These are phyloP conservation scores for Alternaria brassicae DNA, from an alignment of 2,329 filamentous ascomycete species.

Conservation along the genomic window DNA sequence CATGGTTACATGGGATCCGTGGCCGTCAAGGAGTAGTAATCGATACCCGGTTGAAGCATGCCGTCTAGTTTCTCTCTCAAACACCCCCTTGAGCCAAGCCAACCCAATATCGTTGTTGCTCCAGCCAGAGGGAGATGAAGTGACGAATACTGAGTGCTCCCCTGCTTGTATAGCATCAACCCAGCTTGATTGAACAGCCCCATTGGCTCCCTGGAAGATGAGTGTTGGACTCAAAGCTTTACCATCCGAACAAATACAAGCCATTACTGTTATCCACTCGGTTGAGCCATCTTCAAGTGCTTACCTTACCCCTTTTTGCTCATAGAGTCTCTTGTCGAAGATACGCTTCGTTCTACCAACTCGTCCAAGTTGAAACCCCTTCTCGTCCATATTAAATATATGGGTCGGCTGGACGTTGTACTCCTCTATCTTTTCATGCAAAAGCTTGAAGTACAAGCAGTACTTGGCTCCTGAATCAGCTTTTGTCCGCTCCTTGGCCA, in stretches of 20 bases:
- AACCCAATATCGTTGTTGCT: constrained; percentile 20
- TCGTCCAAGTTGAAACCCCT: too few species aligned
- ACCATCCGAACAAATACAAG: constrained; percentile 22
- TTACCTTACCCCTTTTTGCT: not conserved
- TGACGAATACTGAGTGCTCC: not conserved
- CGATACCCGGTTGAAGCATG: not conserved
- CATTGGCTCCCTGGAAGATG: not conserved
- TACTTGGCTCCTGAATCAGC: constrained; percentile 29
- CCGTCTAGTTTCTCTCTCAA: constrained; percentile 7
- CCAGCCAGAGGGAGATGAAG: constrained; percentile 11
- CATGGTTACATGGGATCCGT: constrained; percentile 8
- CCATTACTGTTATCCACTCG: constrained; percentile 16
- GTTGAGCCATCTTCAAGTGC: constrained; percentile 11
- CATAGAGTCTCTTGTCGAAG: not conserved
- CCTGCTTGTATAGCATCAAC: not conserved
- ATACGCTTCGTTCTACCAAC: constrained; percentile 13
- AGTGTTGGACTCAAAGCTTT: constrained; percentile 1
- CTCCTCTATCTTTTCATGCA: not conserved
- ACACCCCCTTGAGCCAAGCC: constrained; percentile 21
- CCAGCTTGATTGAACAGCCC: constrained; percentile 6
- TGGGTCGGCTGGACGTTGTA: not conserved
- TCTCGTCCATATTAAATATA: constrained; percentile 4
- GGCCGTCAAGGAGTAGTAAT: constrained; percentile 2
- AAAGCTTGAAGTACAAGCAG: constrained; percentile 19
- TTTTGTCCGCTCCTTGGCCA: constrained; percentile 3